Evolutionary conservation across 2,329 filamentous ascomycete species (phyloP).

Genomic region (Cordyceps fumosorosea): DNA sequence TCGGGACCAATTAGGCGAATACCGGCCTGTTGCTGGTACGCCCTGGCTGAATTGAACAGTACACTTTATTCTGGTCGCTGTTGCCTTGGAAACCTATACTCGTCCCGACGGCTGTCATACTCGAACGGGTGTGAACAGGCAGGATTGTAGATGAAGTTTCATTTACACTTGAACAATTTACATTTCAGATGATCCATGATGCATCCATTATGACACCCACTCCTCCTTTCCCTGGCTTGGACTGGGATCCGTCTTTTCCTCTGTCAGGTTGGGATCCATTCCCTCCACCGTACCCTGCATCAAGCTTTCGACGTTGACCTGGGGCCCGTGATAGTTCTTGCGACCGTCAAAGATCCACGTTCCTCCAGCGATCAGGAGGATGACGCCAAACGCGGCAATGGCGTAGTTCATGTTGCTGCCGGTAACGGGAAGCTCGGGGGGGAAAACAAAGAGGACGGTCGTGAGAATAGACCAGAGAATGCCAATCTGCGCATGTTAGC

Average conservation of each 20-base stretch:
- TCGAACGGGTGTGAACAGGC: too few relatives aligned
- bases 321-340: conserved; percentile 33
- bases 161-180: too few relatives aligned
- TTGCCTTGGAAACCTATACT: too few relatives aligned
- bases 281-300: neutral
- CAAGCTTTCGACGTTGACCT: neutral
- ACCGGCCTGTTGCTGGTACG: too few relatives aligned
- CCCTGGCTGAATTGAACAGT: too few relatives aligned
- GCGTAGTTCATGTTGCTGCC: conserved; percentile 61
- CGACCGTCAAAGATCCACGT: conserved; percentile 44
- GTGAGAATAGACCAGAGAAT: conserved; percentile 63
- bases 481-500: conserved; percentile 30
- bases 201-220: neutral
- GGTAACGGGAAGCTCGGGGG: conserved; percentile 42
- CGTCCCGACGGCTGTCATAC: too few relatives aligned
- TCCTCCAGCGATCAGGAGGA: conserved; percentile 35
- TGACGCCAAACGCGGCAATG: conserved; percentile 41
- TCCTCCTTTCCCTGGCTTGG: conserved; percentile 1
- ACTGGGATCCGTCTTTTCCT: neutral
- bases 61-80: too few relatives aligned
- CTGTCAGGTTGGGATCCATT: neutral
- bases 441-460: conserved; percentile 46
- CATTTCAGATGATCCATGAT: too few relatives aligned
- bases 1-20: too few relatives aligned
- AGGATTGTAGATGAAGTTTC: too few relatives aligned